Evolutionary conservation across 306 rosid species (phyloP), one percentile per base, ranked within the genome.

Genomic region (Lithocarpus polystachyus): DNA sequence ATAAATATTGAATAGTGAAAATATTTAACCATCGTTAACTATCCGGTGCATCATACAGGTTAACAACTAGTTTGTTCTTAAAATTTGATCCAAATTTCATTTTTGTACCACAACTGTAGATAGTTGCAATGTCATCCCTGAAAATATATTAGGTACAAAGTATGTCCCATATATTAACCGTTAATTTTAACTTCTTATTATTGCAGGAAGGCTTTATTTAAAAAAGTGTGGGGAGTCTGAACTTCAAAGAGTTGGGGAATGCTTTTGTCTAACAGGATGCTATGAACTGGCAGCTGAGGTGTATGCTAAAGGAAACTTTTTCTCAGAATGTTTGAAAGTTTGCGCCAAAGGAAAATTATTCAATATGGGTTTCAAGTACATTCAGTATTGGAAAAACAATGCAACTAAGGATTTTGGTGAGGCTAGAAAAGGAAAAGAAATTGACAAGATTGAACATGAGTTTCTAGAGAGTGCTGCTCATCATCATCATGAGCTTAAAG

Each of bases 211-310:
- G 23, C 82, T 92, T 51, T 92, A 82, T 78, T 75, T 87, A 79
- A 90, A 89, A 59, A 89, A 87, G 57, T 83, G 86, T 65, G 89
- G 87, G 13, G 84, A 85, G n/a, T 79, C 89, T 51, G 91, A 89
- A 56, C 64, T 88, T 4, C 75, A 82, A 48, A 89, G 84, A 73
- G 97, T 93, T 33, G 97, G 89, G n/a, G 92, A 92, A 71, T 92
- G 92, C 79, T 92, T 89, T 80, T 67, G 29, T 74, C 83, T 86
- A 23, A 96, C 92, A 6, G 83, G 82, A 55, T 79, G 91, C 60
- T 73, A 77, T 48, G 84, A 88, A 71, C 74, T 40, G n/a, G 89
- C 97, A 26, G 93, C 97, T 6, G 72, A 82, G 0, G 91, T 85
- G 33, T 92, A 80, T 78, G 96, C 93, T 7, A 84, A 75, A 35